Conservation (phyloP, 176 grass and related monocot species). For the Ensete ventricosum region DNA sequence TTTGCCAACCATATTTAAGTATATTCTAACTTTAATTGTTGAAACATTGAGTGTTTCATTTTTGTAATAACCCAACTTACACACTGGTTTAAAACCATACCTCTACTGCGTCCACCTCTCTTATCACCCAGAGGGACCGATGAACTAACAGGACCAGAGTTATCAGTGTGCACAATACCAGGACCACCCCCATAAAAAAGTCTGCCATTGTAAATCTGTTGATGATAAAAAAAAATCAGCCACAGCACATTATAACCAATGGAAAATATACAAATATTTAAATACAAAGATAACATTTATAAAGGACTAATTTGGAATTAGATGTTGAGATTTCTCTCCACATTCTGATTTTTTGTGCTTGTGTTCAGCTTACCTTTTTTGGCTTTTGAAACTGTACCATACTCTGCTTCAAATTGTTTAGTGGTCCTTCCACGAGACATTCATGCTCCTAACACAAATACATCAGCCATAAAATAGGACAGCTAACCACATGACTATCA, state of each 20-base stretch:
- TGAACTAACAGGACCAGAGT: constrained; percentile 38
- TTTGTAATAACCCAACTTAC: neutral
- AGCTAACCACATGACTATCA: neutral
- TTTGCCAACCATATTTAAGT: too few species aligned
- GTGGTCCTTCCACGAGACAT: constrained; percentile 92
- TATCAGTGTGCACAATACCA: constrained; percentile 55
- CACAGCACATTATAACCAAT: neutral
- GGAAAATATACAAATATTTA: neutral
- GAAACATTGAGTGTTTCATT: neutral
- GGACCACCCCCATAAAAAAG: constrained; percentile 78
- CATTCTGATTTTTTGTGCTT: neutral
- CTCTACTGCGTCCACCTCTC: constrained; percentile 70
- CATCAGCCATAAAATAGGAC: neutral
- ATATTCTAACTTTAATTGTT: too few species aligned
- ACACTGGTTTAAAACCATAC: constrained; percentile 18
- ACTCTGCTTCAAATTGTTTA: constrained; percentile 99
- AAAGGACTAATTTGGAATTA: too few species aligned
- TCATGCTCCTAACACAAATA: constrained; percentile 82
- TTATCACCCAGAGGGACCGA: constrained; percentile 47
- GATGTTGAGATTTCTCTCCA: too few species aligned
- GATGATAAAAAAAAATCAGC: constrained; percentile 12
- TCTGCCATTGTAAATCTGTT: constrained; percentile 86
- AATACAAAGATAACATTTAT: neutral
- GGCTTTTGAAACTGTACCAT: constrained; percentile 99
- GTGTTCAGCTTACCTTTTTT: constrained; percentile 57